Evolutionary conservation across 352 stramenopile genomes (phyloP), one percentile per base, ranked within the genome.

Genomic region (Globisporangium viniferum): DNA sequence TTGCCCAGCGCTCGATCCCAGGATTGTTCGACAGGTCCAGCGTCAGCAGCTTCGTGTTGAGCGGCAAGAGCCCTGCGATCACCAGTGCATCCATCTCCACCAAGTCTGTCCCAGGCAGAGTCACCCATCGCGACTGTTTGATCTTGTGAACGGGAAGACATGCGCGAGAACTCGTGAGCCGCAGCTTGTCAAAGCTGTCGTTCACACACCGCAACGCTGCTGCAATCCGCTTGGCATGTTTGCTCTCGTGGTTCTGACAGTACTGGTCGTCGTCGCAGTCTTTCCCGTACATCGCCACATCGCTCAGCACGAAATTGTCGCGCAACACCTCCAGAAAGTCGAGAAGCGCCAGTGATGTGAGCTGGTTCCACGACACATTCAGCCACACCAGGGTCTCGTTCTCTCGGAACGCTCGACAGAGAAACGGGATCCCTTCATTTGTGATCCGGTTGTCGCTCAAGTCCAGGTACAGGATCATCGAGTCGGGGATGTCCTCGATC

Each of bases 331-430:
- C 62, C 14, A 91, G 66, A 24, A 94, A 59, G 5, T 57, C 53
- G 7, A 91, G 72, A 5, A 90, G 62, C 27, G 74, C 76, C 6
- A 69, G 67, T 3, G 83, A 80, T 3, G 71, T 80, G 12, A 89
- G 68, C 24, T 79, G 80, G 48, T 92, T 94, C 82, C 74, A 90
- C 46, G 80, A 92, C 15, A 90, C 59, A 63, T 94, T 73, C 3
- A 91, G 78, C 46, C 69, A 78, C 55, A 84, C 73, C 14, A 94
- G 69, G 29, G 86, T 92, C 60, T 94, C 86, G 60, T 94, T 94
- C 63, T 92, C 84, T 51, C 75, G 64, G 0, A 94, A 60, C 2
- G 79, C 81, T 27, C 70, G 72, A 8, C 77, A 77, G 14, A 94
- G 64, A 31, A 73, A 66, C 1, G 70, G 39, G 10, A 84, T 70